Evolutionary conservation across 371 early-diverging fungal genomes (phyloP), one percentile per base, ranked within the genome.

Genomic region (Blastocladiella emersonii): DNA sequence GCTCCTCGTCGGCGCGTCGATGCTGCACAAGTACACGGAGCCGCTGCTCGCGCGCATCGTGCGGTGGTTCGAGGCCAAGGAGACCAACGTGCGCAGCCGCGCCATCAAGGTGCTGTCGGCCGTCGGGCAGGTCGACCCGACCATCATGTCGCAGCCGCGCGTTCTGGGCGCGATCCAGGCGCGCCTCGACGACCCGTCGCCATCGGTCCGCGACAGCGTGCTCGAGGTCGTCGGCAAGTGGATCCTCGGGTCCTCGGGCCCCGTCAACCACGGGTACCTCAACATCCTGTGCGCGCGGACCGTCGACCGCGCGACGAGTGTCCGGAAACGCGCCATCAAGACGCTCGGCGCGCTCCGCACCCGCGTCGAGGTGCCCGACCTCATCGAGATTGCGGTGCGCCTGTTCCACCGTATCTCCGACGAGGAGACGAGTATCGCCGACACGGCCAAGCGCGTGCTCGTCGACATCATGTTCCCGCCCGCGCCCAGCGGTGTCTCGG

Each of bases 141-240:
- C 21, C 27, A n/a, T 25, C 36, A 64, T 27, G 73, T 84, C 74
- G 65, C 67, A 19, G 84, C 61, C 62, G 1, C 10, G 76, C 43
- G 81, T 92, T 35, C 82, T 80, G 34, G 73, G 70, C n/a, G 78
- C 87, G 0, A 81, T 95, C 34, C 72, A 84, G 30, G 78, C 83
- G 30, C 78, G 91, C 19, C 68, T 95, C 21, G 80, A 85, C 53
- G 97, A 96, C 66, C 71, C 72, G 34, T 92, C 93, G 15, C 82
- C 93, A 21, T 78, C 84, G 19, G 95, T 96, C 1, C 83, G 97
- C 41, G 95, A 93, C 74, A 89, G 89, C 13, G 91, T 93, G 4
- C 80, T 93, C 13, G 92, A 94, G 41, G 71, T 93, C 21, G 75
- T 94, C 5, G 91, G 93, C 13, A 86, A 83, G 61, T 90, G 88